phyloP scores from a whole-genome alignment of 1,139 yeast genomes.

The Meyerozyma smithsonii region DNA sequence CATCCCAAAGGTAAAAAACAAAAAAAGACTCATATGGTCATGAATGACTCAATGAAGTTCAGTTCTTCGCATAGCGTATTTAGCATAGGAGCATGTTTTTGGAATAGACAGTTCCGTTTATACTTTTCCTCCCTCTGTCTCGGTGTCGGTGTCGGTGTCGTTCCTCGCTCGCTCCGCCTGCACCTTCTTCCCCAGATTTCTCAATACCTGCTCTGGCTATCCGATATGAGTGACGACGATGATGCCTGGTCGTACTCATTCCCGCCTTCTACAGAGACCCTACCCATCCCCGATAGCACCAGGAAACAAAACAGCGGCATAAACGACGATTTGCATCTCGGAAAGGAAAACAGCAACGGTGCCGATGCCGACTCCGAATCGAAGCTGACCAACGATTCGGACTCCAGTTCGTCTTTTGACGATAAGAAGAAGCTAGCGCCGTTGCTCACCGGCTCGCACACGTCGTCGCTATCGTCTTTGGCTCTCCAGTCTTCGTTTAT shows the following conservation, averaged over 20 bases:
- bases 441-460: background rate
- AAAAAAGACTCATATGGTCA: slow-evolving; percentile 3
- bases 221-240: slow-evolving; percentile 23
- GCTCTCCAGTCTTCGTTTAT: slow-evolving; percentile 35
- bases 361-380: background rate
- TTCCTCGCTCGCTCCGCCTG: background rate
- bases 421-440: background rate
- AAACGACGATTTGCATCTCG: no score
- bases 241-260: slow-evolving; percentile 45
- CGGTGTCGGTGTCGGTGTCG: background rate
- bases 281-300: slow-evolving; percentile 10
- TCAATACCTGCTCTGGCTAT: background rate
- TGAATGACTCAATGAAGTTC: slow-evolving; percentile 4
- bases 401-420: background rate
- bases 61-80: background rate
- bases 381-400: background rate
- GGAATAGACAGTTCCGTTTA: slow-evolving; percentile 4
- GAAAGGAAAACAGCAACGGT: no score
- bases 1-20: no score
- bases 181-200: background rate
- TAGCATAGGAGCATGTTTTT: slow-evolving; percentile 4
- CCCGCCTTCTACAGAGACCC: slow-evolving; percentile 36
- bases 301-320: no score
- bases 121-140: background rate
- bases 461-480: slow-evolving; percentile 22